phyloP scores from a whole-genome alignment of 176 grass and related monocot species.

The Bolboschoenus planiculmis region DNA sequence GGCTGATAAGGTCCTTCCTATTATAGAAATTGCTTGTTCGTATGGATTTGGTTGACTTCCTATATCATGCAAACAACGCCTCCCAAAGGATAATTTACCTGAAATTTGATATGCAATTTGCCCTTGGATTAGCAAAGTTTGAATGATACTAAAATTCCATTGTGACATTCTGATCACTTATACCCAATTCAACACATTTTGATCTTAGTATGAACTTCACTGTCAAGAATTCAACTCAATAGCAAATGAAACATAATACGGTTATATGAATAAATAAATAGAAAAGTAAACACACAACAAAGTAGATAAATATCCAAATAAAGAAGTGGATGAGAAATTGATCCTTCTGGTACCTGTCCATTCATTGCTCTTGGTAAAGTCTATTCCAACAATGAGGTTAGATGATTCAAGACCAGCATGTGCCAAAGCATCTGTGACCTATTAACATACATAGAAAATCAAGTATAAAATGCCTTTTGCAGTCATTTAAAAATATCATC shows the following conservation, averaged over 20 bases:
- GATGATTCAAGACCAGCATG: constrained; percentile 92
- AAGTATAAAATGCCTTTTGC: not conserved
- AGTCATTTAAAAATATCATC: not conserved
- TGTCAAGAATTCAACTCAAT: not conserved
- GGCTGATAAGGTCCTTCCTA: constrained; percentile 77
- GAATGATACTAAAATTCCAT: not conserved
- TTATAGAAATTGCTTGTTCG: constrained; percentile 91
- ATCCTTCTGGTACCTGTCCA: constrained; percentile 67
- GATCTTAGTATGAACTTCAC: not conserved
- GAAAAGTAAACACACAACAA: not conserved
- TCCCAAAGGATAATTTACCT: constrained; percentile 90
- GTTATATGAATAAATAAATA: not conserved
- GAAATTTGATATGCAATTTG: not conserved
- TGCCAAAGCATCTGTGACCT: constrained; percentile 85
- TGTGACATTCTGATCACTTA: not conserved
- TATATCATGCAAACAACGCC: constrained; percentile 63
- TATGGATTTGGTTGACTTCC: constrained; percentile 65
- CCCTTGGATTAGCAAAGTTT: not conserved
- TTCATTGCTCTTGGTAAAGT: constrained; percentile 96
- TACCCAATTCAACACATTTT: not conserved
- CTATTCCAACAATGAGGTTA: constrained; percentile 89
- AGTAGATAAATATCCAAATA: not conserved
- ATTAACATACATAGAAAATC: constrained; percentile 14
- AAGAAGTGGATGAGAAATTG: not conserved
- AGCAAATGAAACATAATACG: not conserved